Evolutionary conservation across 163 green algal species (phyloP).

Genomic region (Scenedesmus sp.): DNA sequence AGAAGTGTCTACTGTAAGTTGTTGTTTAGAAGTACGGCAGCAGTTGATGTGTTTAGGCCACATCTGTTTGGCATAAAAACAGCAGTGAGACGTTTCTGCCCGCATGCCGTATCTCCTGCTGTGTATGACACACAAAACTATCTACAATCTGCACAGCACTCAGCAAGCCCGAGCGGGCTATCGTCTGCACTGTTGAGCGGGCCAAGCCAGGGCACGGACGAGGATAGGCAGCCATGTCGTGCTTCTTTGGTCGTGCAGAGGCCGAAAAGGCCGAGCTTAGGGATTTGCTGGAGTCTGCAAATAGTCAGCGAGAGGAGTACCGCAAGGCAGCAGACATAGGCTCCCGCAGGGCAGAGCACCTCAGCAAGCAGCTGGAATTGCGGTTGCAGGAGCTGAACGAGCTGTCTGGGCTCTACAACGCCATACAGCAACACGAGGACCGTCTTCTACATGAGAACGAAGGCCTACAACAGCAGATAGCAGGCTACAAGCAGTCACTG

Average conservation of each 20-base stretch:
- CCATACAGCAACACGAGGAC: conserved; percentile 26
- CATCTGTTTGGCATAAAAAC: neutral
- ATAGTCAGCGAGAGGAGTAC: conserved; percentile 47
- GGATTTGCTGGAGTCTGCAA: conserved; percentile 54
- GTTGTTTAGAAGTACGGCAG: neutral
- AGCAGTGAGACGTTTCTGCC: neutral
- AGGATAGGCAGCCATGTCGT: conserved; percentile 23
- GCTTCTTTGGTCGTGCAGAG: conserved; percentile 45
- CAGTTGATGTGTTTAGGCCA: neutral
- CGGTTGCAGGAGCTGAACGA: conserved; percentile 24
- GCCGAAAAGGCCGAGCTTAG: conserved; percentile 48
- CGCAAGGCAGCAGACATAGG: conserved; percentile 41
- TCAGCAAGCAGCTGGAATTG: conserved; percentile 43
- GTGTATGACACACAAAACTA: neutral
- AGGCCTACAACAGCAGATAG: conserved; percentile 40
- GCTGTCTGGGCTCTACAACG: conserved; percentile 18
- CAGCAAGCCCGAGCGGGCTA: neutral
- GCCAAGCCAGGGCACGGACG: neutral
- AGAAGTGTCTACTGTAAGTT: neutral
- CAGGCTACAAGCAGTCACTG: conserved; percentile 39
- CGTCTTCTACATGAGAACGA: conserved; percentile 41
- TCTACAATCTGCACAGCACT: neutral
- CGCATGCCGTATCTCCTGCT: neutral
- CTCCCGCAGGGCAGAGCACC: conserved; percentile 16
- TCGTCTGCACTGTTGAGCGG: neutral